Evolutionary conservation across 2,329 filamentous ascomycete genomes (phyloP), one percentile per base, ranked within the genome.

Genomic region (Ophiosphaerella narmari): DNA sequence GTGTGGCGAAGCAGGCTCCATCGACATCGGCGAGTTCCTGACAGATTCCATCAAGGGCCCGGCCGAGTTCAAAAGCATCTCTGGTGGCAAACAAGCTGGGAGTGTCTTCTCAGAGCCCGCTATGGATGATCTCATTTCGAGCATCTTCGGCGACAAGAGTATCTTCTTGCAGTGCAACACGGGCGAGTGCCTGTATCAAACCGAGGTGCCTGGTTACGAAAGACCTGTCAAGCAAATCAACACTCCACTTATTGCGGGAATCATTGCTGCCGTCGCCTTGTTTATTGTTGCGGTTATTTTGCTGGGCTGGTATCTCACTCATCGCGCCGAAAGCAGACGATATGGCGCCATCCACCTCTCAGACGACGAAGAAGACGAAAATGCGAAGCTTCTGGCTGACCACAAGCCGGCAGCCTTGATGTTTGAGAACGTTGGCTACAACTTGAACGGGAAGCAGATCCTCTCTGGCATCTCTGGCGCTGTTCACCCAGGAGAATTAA

Each of bases 151-250:
- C 33, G 95, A 99, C 68, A 82, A 86, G 45, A 96, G 89, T 70
- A 99, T 99, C 65, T 83, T 87, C 41, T 78, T 99, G 38, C 81
- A 85, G 23, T 99, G 94, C 66, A 80, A 86, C 53, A 84, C 92
- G 21, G 94, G 94, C 52, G 94, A 99, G 76, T 99, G 94, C 78
- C 78, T 99, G 31, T 92, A 97, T 74, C 85, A 89, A 70, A 96
- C 92, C 5, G 89, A 97, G 65, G 87, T 97, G 6, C 94, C 94
- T 13, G 94, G 95, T 14, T 99, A 96, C 67, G 82, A 88, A 60
- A 83, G 88, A 16, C 91, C 93, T 0, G 83, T 97, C 52, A 96
- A 97, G 77, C 87, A 88, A 70, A 97, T 99, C 76, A 99, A 99
- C 72, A 97, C 93, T 0, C 94, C 93, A 3, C 81, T 99, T 41